Percentiles rank a stretch among this genome's conserved stretches.
Evolutionary conservation across 768 basidiomycete genomes (phyloP).

Genomic region (Cyclocybe cylindracea): DNA sequence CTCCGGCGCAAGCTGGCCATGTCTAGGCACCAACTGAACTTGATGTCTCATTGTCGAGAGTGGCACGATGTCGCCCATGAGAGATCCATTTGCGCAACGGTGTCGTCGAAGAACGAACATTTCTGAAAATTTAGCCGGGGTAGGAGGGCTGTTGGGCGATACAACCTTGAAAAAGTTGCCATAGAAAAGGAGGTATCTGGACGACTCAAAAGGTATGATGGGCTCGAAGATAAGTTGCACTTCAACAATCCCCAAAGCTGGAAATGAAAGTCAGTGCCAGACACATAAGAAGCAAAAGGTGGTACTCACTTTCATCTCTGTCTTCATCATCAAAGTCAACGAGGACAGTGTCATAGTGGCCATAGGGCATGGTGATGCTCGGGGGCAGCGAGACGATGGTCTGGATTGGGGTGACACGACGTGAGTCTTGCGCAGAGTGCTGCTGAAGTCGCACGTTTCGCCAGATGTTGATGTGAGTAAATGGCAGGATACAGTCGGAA

Average conservation of each 20-base stretch:
- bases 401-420: constrained; percentile 10
- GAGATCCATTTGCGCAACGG: not conserved
- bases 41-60: not conserved
- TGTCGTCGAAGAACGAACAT: not conserved
- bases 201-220: too few species aligned
- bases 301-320: too few species aligned
- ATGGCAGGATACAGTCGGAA: too few species aligned
- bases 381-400: constrained; percentile 16
- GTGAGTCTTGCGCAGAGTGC: constrained; percentile 11
- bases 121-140: constrained; percentile 29
- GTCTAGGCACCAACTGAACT: not conserved
- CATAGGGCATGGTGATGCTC: constrained; percentile 8
- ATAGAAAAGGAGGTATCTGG: too few species aligned
- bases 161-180: too few species aligned
- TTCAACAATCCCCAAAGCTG: too few species aligned
- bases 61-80: not conserved
- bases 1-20: not conserved
- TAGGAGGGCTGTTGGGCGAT: constrained; percentile 49
- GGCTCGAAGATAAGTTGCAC: too few species aligned
- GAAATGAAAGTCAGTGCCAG: too few species aligned
- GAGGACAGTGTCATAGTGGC: constrained; percentile 16
- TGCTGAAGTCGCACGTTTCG: constrained; percentile 15
- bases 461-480: constrained; percentile 21
- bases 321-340: too few species aligned
- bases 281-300: too few species aligned